Conservation (phyloP, 2,329 filamentous ascomycete species). For the Microsporum ferrugineum region DNA sequence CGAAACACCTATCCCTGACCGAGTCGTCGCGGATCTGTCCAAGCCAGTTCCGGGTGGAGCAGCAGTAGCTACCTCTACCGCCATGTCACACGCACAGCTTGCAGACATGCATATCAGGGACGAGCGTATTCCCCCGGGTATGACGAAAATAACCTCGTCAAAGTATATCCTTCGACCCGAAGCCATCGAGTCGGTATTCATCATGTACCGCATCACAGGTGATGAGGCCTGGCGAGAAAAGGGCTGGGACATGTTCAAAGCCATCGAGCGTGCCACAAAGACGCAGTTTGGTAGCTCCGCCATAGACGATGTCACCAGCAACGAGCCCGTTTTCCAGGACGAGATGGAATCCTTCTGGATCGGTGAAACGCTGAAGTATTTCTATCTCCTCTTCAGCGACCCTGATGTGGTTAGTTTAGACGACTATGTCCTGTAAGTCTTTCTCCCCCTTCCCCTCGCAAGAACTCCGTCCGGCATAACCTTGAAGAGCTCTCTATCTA, state of each 20-base stretch:
- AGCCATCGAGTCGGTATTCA: conserved; percentile 79
- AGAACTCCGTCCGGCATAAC: not conserved
- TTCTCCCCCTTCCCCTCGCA: conserved; percentile 13
- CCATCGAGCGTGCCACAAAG: conserved; percentile 55
- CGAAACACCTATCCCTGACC: conserved; percentile 6
- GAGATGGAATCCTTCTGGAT: conserved; percentile 86
- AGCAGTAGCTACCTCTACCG: conserved; percentile 15
- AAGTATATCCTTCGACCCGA: conserved; percentile 50
- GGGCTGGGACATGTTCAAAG: conserved; percentile 76
- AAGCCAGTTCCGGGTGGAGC: conserved; percentile 4
- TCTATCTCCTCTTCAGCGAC: conserved; percentile 67
- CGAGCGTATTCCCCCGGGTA: conserved; percentile 34
- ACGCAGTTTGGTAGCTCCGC: conserved; percentile 57
- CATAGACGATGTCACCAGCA: conserved; percentile 17
- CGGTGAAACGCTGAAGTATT: conserved; percentile 86
- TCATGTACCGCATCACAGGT: conserved; percentile 83
- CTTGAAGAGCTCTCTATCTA: not conserved
- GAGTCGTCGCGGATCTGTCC: not conserved
- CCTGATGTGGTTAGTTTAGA: conserved; percentile 55
- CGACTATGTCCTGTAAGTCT: conserved; percentile 49
- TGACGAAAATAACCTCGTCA: conserved; percentile 28
- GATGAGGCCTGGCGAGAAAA: conserved; percentile 63
- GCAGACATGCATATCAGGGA: conserved; percentile 30
- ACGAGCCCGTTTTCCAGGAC: conserved; percentile 52
- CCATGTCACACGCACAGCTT: conserved; percentile 31